These are phyloP conservation scores for Buxus sempervirens DNA, from an alignment of 164 flowering plant genomes.

Conservation along the genomic window DNA sequence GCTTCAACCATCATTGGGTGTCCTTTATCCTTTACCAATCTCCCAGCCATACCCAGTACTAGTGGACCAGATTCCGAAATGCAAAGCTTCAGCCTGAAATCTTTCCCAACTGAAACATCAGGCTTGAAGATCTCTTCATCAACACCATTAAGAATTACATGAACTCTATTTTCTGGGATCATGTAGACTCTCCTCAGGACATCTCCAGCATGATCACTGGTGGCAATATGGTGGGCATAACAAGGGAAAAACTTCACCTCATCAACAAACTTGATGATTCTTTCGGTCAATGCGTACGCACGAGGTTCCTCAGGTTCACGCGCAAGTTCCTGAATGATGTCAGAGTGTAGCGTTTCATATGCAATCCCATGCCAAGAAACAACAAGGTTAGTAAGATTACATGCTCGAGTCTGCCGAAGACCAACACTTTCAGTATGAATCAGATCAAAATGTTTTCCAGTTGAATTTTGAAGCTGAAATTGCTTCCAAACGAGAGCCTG, in stretches of 20 bases:
- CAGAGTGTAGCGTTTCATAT: conserved; percentile 68
- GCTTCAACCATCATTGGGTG: conserved; percentile 80
- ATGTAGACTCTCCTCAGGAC: conserved; percentile 61
- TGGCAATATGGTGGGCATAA: conserved; percentile 77
- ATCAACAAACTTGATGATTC: conserved; percentile 46
- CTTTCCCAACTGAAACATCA: conserved; percentile 27
- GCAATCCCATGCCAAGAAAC: conserved; percentile 88
- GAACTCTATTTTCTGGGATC: conserved; percentile 77
- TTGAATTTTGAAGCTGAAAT: conserved; percentile 44
- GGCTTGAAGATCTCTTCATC: conserved; percentile 56
- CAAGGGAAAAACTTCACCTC: conserved; percentile 66
- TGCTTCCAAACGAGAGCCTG: conserved; percentile 56
- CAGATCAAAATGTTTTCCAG: conserved; percentile 36
- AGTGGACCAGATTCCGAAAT: conserved; percentile 32
- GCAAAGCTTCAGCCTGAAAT: conserved; percentile 38
- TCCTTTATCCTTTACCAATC: conserved; percentile 80
- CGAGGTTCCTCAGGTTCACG: conserved; percentile 38
- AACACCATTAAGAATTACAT: conserved; percentile 73
- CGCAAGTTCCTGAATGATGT: conserved; percentile 62
- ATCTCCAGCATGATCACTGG: conserved; percentile 72
- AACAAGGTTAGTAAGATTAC: conserved; percentile 44
- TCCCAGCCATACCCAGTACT: conserved; percentile 72
- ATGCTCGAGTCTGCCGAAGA: conserved; percentile 46
- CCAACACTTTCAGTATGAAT: conserved; percentile 42
- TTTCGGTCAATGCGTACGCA: conserved; percentile 36